Base-by-base conservation (phyloP, 1,284 basidiomycete species). In the Neonothopanus nambi region DNA sequence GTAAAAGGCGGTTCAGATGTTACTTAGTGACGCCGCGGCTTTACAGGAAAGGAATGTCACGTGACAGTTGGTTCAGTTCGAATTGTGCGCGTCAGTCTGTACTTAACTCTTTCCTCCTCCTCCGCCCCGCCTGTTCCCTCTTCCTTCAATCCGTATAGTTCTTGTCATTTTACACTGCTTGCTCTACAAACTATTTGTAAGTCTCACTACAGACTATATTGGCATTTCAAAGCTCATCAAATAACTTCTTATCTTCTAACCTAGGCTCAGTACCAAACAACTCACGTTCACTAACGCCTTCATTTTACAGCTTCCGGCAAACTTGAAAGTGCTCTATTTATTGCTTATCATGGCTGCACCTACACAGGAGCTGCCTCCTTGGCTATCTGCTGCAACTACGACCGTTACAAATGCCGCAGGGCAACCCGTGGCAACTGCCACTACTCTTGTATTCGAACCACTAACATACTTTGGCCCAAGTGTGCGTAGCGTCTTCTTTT, bases 391-490 rank as follows among this genome's bases (percentile, higher is more conserved):
- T 20, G 72, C 78, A 24, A 71, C 75, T 21, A 71, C 78, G 13
- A 66, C 79, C 38, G 62, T 81, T 48, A 81, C 81, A 7, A 71
- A 81, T 62, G 68, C 72, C 2, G 70, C 70, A 50, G 84, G 84
- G 46, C 66, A 66, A 24, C 73, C 80, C 48, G 66, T 79, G 40
- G 73, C 78, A 38, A 84, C 83, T 15, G 73, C 75, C 38, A 77
- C 74, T 4, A 79, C 75, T 50, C 70, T 82, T 11, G 57, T 86
- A 37, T 77, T 73, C 57, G 63, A 89, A 49, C 84, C 87, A 48
- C 69, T 87, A 57, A 89, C 87, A 1, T 89, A 89, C 67, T 87
- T 80, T 60, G 87, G 87, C 38, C 85, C 87, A 52, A 81, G 82
- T 66, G 86, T 89, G 65, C 78, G 87, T 80, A 1, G 6, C 21